Percentiles rank a stretch among this genome's conserved stretches.
phyloP scores from a whole-genome alignment of 106 monocot genomes.

The Dioscorea alata region DNA sequence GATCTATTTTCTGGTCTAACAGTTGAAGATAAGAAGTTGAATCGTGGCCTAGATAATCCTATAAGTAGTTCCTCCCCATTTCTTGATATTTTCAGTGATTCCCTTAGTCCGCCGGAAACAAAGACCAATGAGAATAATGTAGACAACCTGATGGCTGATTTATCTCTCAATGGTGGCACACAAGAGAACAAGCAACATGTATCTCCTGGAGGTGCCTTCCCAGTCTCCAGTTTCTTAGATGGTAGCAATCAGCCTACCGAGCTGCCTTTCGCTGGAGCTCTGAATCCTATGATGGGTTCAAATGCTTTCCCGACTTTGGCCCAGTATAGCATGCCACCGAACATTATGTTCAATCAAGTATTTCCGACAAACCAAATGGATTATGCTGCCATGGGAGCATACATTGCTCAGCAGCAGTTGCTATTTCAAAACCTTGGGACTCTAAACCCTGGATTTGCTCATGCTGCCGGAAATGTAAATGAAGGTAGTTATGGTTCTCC shows the following conservation, averaged over 20 bases:
- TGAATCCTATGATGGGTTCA: slow-evolving; percentile 26
- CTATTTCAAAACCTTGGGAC: slow-evolving; percentile 69
- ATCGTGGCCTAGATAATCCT: slow-evolving; percentile 2
- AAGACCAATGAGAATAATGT: slow-evolving; percentile 20
- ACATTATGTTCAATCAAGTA: slow-evolving; percentile 53
- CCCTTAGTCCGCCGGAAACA: slow-evolving; percentile 12
- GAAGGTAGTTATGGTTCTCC: slow-evolving; percentile 28
- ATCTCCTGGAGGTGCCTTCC: slow-evolving; percentile 18
- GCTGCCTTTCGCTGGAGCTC: slow-evolving; percentile 19
- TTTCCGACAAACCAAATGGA: slow-evolving; percentile 49
- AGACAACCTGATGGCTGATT: slow-evolving; percentile 63
- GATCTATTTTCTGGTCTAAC: slow-evolving; percentile 83
- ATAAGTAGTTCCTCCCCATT: slow-evolving; percentile 27
- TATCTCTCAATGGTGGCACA: slow-evolving; percentile 25
- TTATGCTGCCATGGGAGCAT: slow-evolving; percentile 62
- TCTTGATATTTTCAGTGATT: slow-evolving; percentile 51
- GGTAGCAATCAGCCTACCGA: slow-evolving; percentile 24
- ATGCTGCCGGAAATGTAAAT: slow-evolving; percentile 17
- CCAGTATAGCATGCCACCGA: slow-evolving; percentile 48
- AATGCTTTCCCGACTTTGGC: slow-evolving; percentile 30
- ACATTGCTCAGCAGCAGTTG: slow-evolving; percentile 74
- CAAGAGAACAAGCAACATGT: slow-evolving; percentile 23
- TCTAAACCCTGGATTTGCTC: slow-evolving; percentile 35
- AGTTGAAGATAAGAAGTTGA: slow-evolving; percentile 45
- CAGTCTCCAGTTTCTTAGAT: slow-evolving; percentile 16